Conservation (phyloP, 1,284 basidiomycete species). For the Macrocystidia cucumis region DNA sequence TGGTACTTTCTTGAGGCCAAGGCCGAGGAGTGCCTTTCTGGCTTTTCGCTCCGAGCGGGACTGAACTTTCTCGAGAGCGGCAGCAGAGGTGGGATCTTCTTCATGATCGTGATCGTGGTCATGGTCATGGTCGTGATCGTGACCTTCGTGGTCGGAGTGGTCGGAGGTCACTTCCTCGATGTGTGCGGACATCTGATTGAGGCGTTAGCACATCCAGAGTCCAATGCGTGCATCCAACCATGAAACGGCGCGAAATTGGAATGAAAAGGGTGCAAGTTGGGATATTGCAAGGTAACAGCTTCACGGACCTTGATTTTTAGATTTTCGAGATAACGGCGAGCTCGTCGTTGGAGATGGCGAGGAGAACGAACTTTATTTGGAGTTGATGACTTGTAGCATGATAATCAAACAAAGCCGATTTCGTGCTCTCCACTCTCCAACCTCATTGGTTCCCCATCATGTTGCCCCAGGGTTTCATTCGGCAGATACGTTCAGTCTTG, state of each 20-base stretch:
- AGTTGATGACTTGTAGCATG: conserved; percentile 15
- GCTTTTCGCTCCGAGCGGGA: conserved; percentile 90
- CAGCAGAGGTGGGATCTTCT: conserved; percentile 76
- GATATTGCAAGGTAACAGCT: conserved; percentile 5
- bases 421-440: conserved; percentile 1
- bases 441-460: conserved; percentile 5
- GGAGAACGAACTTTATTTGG: conserved; percentile 16
- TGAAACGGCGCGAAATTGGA: conserved; percentile 2
- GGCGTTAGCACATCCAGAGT: conserved; percentile 27
- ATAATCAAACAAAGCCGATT: conserved; percentile 13
- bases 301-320: conserved; percentile 16
- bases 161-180: conserved; percentile 80
- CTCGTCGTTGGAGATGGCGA: conserved; percentile 23
- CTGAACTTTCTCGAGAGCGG: conserved; percentile 88
- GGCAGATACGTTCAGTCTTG: conserved; percentile 47
- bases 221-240: conserved; percentile 16
- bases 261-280: background rate
- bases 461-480: conserved; percentile 10
- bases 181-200: conserved; percentile 62
- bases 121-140: conserved; percentile 47
- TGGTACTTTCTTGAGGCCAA: conserved; percentile 88
- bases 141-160: conserved; percentile 63
- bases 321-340: conserved; percentile 19
- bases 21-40: conserved; percentile 78
- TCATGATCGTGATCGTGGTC: conserved; percentile 54